Conservation (phyloP, 306 rosid species). For the Oxytropis ochrocephala region DNA sequence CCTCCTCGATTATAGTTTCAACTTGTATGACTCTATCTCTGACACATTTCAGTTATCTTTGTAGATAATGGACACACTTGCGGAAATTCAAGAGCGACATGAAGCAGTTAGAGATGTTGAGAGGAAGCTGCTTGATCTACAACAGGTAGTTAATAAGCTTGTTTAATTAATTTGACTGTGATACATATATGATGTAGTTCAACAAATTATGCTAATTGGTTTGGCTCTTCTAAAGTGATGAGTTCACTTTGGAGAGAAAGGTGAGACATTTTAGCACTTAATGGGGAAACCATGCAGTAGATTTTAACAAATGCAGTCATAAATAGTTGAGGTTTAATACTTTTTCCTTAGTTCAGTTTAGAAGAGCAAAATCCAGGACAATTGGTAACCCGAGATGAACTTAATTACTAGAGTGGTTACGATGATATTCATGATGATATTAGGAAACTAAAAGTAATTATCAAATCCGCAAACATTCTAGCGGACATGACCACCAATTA, state of each 20-base stretch:
- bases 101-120: slow-evolving; percentile 90
- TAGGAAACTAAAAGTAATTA: not conserved
- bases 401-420: too few species aligned
- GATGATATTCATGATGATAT: not conserved
- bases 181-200: not conserved
- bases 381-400: too few species aligned
- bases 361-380: not conserved
- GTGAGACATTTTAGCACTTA: not conserved
- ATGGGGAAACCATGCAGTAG: not conserved
- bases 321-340: not conserved
- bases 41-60: slow-evolving; percentile 16
- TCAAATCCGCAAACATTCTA: too few species aligned
- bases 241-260: not conserved
- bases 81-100: slow-evolving; percentile 95
- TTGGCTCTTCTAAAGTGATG: not conserved
- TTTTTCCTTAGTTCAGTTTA: not conserved
- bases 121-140: slow-evolving; percentile 83
- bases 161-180: not conserved
- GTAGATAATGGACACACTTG: slow-evolving; percentile 84
- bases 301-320: not conserved
- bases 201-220: not conserved
- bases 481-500: too few species aligned
- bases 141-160: slow-evolving; percentile 50
- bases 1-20: not conserved
- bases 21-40: not conserved